phyloP scores from a whole-genome alignment of 2,329 filamentous ascomycete genomes.

The Chaetomiaceae sp. region DNA sequence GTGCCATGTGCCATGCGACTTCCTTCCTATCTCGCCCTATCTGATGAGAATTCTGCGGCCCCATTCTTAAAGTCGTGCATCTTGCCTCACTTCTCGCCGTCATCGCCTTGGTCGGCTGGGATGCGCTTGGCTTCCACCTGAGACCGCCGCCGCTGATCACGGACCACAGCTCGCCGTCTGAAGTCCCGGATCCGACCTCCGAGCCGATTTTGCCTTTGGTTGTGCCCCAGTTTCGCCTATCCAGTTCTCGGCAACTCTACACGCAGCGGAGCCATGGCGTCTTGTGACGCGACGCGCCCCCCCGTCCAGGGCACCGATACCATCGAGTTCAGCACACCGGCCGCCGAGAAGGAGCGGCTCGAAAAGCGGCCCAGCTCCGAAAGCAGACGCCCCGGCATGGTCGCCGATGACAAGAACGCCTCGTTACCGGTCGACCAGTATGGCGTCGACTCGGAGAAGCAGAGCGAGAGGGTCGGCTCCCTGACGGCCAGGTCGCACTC shows the following conservation, averaged over 20 bases:
- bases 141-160: neutral
- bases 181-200: neutral
- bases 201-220: neutral
- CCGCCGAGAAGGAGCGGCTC: neutral
- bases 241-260: neutral
- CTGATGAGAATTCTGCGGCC: neutral
- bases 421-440: conserved; percentile 14
- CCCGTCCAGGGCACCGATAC: conserved; percentile 4
- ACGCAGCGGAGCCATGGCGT: neutral
- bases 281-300: neutral
- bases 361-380: conserved; percentile 11
- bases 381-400: conserved; percentile 9
- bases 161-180: neutral
- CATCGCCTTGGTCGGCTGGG: neutral
- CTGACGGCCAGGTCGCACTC: conserved; percentile 8
- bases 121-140: neutral
- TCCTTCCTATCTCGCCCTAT: neutral
- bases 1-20: no score
- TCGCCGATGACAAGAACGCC: conserved; percentile 15
- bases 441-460: conserved; percentile 24
- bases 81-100: neutral
- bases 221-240: no score
- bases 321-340: conserved; percentile 13
- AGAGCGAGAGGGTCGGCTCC: conserved; percentile 24
- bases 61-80: neutral